Conservation (phyloP, 2,329 filamentous ascomycete genomes). For the Xylariaceae sp. region DNA sequence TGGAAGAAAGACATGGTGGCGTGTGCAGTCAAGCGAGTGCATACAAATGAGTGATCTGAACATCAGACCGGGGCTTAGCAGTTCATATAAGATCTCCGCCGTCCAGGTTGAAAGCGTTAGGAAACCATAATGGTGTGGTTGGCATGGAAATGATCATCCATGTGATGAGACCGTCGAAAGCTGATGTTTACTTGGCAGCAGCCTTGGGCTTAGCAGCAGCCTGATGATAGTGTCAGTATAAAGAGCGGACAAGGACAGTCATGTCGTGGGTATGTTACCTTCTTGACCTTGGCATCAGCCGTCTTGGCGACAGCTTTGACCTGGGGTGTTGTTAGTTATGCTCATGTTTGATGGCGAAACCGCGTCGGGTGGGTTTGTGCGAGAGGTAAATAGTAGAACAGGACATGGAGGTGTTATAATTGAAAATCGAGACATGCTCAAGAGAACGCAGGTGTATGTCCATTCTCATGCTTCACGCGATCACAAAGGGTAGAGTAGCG, state of each 20-base stretch:
- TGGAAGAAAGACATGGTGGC: neutral
- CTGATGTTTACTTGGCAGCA: constrained; percentile 19
- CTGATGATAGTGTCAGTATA: constrained; percentile 10
- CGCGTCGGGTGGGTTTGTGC: neutral
- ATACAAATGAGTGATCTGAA: neutral
- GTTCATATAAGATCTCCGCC: neutral
- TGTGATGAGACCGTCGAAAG: neutral
- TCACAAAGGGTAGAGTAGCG: too few relatives aligned
- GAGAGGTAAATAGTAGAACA: neutral
- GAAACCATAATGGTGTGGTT: neutral
- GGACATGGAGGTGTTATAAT: neutral
- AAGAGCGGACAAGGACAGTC: neutral
- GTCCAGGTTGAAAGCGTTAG: neutral
- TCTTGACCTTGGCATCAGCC: constrained; percentile 28
- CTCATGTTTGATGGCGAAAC: neutral
- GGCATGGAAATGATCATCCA: neutral
- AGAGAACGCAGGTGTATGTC: neutral
- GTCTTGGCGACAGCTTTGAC: constrained; percentile 30
- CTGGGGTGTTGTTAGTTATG: constrained; percentile 23
- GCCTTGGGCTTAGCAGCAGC: constrained; percentile 25
- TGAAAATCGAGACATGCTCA: neutral
- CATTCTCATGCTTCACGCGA: too few relatives aligned
- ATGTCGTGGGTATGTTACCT: constrained; percentile 14
- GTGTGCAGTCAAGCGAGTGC: neutral
- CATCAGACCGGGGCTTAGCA: neutral